These are phyloP conservation scores for Exsudoporus frostii DNA, from an alignment of 768 basidiomycete genomes.

Conservation along the genomic window DNA sequence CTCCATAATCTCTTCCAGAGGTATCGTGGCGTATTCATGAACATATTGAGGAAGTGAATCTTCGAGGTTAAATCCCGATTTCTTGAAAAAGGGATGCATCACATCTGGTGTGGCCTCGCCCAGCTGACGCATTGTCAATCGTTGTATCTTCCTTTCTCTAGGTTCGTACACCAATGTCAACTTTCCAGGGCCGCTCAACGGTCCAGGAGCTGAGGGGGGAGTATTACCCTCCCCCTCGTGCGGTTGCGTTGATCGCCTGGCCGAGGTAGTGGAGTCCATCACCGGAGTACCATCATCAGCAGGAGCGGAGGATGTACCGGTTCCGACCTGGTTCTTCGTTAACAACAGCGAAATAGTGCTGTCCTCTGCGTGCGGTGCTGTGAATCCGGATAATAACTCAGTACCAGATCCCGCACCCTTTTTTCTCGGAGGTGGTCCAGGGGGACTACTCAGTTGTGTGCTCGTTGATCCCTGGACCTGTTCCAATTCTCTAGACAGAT, in stretches of 20 bases:
- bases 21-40: slow-evolving; percentile 80
- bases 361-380: slow-evolving; percentile 9
- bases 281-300: slow-evolving; percentile 7
- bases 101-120: slow-evolving; percentile 89
- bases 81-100: slow-evolving; percentile 85
- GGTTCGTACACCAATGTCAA: slow-evolving; percentile 48
- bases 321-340: slow-evolving; percentile 9
- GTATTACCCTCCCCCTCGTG: slow-evolving; percentile 13
- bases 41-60: slow-evolving; percentile 86
- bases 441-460: slow-evolving; percentile 36
- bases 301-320: neutral
- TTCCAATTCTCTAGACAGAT: slow-evolving; percentile 72
- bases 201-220: neutral
- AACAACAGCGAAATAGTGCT: neutral
- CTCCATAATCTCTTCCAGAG: slow-evolving; percentile 83
- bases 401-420: slow-evolving; percentile 27
- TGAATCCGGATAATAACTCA: slow-evolving; percentile 9
- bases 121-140: slow-evolving; percentile 80
- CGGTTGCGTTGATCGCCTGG: slow-evolving; percentile 15
- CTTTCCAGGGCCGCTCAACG: slow-evolving; percentile 9
- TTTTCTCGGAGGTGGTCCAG: slow-evolving; percentile 33
- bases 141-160: slow-evolving; percentile 64
- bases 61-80: slow-evolving; percentile 77
- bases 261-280: slow-evolving; percentile 1
- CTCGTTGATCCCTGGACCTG: slow-evolving; percentile 62